These are phyloP conservation scores for Penicillium manginii DNA, from an alignment of 495 filamentous ascomycete genomes.

Conservation along the genomic window DNA sequence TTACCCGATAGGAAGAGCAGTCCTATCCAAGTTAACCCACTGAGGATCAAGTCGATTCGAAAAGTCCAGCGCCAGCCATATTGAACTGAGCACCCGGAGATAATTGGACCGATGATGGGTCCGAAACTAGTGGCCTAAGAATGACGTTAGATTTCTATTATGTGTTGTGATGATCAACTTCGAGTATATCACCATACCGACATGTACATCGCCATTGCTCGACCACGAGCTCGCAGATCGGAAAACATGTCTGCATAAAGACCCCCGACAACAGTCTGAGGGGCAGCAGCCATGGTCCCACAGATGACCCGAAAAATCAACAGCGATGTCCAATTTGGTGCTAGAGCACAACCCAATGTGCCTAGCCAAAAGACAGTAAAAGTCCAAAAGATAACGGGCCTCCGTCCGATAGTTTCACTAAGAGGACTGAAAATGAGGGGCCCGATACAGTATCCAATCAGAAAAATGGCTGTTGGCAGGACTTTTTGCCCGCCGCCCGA, in stretches of 20 bases:
- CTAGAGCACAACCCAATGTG: slow-evolving; percentile 69
- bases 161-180: neutral
- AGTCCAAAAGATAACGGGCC: slow-evolving; percentile 59
- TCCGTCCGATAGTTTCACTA: slow-evolving; percentile 73
- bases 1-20: slow-evolving; percentile 54
- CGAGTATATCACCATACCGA: slow-evolving; percentile 51
- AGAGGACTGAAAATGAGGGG: slow-evolving; percentile 70
- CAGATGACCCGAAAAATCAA: slow-evolving; percentile 70
- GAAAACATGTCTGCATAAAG: slow-evolving; percentile 74
- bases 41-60: slow-evolving; percentile 63
- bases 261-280: slow-evolving; percentile 72
- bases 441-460: slow-evolving; percentile 71
- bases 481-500: slow-evolving; percentile 53
- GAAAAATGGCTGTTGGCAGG: slow-evolving; percentile 74
- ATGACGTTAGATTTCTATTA: slow-evolving; percentile 5
- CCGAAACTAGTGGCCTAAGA: slow-evolving; percentile 65
- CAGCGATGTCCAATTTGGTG: slow-evolving; percentile 67
- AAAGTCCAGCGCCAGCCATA: slow-evolving; percentile 71
- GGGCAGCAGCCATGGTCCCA: slow-evolving; percentile 66
- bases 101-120: slow-evolving; percentile 67
- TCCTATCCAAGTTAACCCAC: slow-evolving; percentile 47
- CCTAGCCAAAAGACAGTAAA: slow-evolving; percentile 68
- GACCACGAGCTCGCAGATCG: slow-evolving; percentile 60
- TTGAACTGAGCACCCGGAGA: slow-evolving; percentile 62
- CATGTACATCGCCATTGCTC: slow-evolving; percentile 75